A percentile compares a stretch with the other conserved stretches of the same genome.
Conservation (phyloP, 1,284 basidiomycete genomes). For the Fomes fomentarius region DNA sequence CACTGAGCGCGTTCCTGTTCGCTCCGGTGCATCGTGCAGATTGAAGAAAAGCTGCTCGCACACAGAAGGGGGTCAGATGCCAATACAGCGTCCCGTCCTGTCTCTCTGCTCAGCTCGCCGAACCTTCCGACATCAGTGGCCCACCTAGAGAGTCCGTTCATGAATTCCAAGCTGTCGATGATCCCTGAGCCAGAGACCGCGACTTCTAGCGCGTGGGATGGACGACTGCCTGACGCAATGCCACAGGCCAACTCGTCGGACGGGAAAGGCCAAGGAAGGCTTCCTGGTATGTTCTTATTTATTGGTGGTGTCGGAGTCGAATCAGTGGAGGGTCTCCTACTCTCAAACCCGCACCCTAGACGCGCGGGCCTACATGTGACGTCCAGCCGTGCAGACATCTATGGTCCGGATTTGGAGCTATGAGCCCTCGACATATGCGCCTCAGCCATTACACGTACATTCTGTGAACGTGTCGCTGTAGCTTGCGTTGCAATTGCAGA, state of each 20-base stretch:
- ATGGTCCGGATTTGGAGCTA: background rate
- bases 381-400: background rate
- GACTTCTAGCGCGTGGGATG: conserved; percentile 10
- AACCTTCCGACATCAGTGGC: conserved; percentile 41
- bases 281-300: conserved; percentile 14
- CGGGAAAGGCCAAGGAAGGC: conserved; percentile 25
- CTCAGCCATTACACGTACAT: background rate
- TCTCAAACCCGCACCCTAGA: background rate
- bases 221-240: conserved; percentile 23
- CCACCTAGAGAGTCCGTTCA: conserved; percentile 44
- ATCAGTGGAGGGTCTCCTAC: background rate
- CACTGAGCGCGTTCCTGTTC: too few species aligned
- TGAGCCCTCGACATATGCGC: background rate
- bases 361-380: background rate
- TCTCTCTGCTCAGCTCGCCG: conserved; percentile 34
- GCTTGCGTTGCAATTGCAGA: conserved; percentile 30
- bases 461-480: background rate
- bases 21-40: conserved; percentile 42
- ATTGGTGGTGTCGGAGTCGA: background rate
- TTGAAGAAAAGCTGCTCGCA: conserved; percentile 71
- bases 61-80: conserved; percentile 53
- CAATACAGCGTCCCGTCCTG: conserved; percentile 36
- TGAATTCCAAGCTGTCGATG: conserved; percentile 43
- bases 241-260: conserved; percentile 46
- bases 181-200: conserved; percentile 37